Evolutionary conservation across 164 flowering plant genomes (phyloP).

Genomic region (Cinnamomum micranthum): DNA sequence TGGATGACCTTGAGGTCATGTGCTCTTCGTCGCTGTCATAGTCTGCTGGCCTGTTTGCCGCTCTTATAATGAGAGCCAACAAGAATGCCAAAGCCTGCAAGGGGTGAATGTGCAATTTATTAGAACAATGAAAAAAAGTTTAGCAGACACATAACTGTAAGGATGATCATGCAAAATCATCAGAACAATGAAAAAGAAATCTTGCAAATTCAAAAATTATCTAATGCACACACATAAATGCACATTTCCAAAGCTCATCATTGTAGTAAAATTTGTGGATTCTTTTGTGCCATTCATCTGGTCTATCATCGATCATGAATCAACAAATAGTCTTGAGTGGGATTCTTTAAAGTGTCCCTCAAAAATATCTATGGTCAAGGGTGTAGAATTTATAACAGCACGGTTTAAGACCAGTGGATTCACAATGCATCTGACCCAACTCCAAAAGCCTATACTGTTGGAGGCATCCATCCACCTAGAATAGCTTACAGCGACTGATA

Average conservation of each 20-base stretch:
- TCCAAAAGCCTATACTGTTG: too few species aligned
- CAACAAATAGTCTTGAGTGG: not conserved
- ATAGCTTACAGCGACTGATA: too few species aligned
- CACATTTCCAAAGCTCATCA: not conserved
- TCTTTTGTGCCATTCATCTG: not conserved
- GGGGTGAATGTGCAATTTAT: not conserved
- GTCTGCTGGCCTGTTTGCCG: conserved; percentile 64
- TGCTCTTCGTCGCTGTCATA: conserved; percentile 91
- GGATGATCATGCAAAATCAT: not conserved
- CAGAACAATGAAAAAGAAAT: too few species aligned
- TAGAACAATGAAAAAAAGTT: not conserved
- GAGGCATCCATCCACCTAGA: too few species aligned
- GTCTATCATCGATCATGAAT: not conserved
- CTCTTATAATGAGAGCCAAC: conserved; percentile 64
- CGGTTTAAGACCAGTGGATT: too few species aligned
- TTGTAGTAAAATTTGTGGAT: not conserved
- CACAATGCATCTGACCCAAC: too few species aligned
- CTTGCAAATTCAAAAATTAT: not conserved
- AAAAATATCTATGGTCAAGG: too few species aligned
- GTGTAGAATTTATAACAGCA: too few species aligned
- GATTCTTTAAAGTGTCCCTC: too few species aligned
- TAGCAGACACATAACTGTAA: not conserved
- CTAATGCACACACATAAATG: not conserved
- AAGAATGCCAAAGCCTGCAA: conserved; percentile 71
- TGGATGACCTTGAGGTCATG: conserved; percentile 51